These are phyloP conservation scores for Paxillus involutus DNA, from an alignment of 768 basidiomycete genomes.

Conservation along the genomic window DNA sequence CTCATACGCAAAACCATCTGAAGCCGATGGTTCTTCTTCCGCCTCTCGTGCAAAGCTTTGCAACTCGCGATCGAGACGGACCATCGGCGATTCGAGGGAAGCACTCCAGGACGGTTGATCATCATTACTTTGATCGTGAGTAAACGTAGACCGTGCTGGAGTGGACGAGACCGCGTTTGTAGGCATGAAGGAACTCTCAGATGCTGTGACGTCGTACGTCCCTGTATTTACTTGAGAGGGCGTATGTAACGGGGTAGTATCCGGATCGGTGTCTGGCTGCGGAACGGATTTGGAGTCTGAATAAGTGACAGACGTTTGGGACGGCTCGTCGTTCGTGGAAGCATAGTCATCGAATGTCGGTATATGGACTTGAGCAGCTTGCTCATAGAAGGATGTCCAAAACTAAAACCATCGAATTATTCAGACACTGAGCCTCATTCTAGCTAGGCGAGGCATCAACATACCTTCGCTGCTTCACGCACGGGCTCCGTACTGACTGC, in stretches of 20 bases:
- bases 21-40: constrained; percentile 34
- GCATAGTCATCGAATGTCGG: constrained; percentile 71
- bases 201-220: constrained; percentile 43
- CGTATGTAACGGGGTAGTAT: constrained; percentile 12
- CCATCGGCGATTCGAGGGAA: constrained; percentile 73
- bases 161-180: constrained; percentile 76
- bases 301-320: constrained; percentile 28
- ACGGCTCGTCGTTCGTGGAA: constrained; percentile 51
- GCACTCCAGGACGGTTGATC: constrained; percentile 69
- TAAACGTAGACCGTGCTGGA: constrained; percentile 47
- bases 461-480: constrained; percentile 85
- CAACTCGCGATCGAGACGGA: constrained; percentile 63
- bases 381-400: constrained; percentile 96
- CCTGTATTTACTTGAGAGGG: constrained; percentile 2
- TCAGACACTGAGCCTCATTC: not conserved
- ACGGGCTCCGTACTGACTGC: constrained; percentile 86
- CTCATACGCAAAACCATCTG: constrained; percentile 31
- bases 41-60: constrained; percentile 46
- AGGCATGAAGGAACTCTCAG: constrained; percentile 75
- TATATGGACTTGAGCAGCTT: constrained; percentile 85
- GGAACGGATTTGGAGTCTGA: constrained; percentile 16
- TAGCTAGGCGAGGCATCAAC: constrained; percentile 18
- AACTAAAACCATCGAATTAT: constrained; percentile 51
- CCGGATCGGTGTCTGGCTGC: constrained; percentile 7
- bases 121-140: constrained; percentile 39